Conservation (phyloP, 169 alveolate species). For the Eimeria sp. region DNA sequence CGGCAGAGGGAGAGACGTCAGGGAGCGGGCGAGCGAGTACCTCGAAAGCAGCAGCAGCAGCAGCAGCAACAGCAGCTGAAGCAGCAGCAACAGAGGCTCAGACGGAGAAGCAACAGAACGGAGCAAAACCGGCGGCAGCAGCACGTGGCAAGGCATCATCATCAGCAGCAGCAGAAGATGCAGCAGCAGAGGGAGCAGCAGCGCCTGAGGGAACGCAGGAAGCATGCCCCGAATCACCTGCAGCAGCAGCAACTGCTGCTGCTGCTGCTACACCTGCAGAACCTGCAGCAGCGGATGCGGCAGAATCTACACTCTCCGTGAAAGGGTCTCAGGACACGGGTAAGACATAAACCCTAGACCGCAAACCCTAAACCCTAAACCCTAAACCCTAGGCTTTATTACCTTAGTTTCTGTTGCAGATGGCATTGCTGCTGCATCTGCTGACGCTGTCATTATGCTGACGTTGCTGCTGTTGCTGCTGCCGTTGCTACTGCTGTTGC, state of each 20-base stretch:
- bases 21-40: background rate
- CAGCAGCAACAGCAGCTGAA: background rate
- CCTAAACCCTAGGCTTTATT: no score
- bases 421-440: constrained; percentile 5
- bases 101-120: background rate
- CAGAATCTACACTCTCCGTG: background rate
- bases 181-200: background rate
- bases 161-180: background rate
- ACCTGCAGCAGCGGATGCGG: background rate
- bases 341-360: background rate
- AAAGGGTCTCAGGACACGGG: background rate
- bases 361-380: background rate
- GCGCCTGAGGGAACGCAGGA: background rate
- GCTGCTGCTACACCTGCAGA: background rate
- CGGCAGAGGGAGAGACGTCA: constrained; percentile 2
- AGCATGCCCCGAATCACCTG: background rate
- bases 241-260: background rate
- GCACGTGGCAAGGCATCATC: constrained; percentile 15
- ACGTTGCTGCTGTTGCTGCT: background rate
- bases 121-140: constrained; percentile 4
- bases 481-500: background rate
- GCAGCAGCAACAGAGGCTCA: constrained; percentile 27
- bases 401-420: background rate
- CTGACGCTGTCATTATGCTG: no score
- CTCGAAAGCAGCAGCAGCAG: background rate